Base-by-base conservation (phyloP, 2,329 filamentous ascomycete species). In the Lachnellula subtilissima region DNA sequence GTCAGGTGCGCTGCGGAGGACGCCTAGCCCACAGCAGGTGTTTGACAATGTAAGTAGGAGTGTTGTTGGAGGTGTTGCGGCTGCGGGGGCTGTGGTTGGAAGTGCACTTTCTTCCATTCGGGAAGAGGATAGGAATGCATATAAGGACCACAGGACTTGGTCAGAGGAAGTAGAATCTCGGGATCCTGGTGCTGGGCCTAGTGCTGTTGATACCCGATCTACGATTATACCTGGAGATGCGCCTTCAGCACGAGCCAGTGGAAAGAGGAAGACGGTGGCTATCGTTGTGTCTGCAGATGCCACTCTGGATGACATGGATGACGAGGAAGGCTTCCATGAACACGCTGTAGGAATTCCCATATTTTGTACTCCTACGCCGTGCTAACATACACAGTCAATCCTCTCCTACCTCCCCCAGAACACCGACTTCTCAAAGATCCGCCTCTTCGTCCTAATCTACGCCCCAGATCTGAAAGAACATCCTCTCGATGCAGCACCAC, bases 381-480 rank as follows among this genome's bases (percentile, higher is more conserved):
- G 42, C 55, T 67, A 59, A 65, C 36, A 15, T 12, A 19, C 22
- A 12, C 58, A 92, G 88, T 91, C 88, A 28, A 89, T 97, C 63
- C 80, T 97, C 55, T 95, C 92, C 45, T 88, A 96, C 71, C 88
- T 97, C 50, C 90, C 91, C 39, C 83, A 86, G 60, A 83, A 88
- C 57, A 85, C 87, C 62, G 85, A 96, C 70, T 83, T 87, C 60
- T 82, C 84, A 48, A 84, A 79, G 59, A 84, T 87, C 62, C 89
- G 89, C 69, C 79, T 97, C 23, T 95, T 96, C 67, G 81, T 97
- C 56, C 79, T 97, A 62, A 93, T 97, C 68, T 96, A 96, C 72
- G 85, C 90, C 2, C 93, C 93, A 1, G 80, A 83, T 51, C 75
- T 96, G 53, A 90, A 91, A 72, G 86, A 91, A 52, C 77, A 81